Conservation (phyloP, 140 eudicot genomes). For the Cichorium intybus region DNA sequence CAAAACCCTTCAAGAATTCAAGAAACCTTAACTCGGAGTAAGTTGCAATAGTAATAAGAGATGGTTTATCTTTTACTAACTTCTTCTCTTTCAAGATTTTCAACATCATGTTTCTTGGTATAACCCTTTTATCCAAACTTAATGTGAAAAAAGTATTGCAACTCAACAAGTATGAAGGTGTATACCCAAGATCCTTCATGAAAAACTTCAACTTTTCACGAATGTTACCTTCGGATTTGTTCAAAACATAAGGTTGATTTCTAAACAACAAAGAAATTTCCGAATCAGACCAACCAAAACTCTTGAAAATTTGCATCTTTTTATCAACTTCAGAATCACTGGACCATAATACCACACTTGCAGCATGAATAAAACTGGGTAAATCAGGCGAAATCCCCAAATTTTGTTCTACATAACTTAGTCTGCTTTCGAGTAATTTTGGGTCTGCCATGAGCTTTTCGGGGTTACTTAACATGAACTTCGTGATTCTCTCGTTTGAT, state of each 20-base stretch:
- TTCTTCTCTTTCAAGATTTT: constrained; percentile 34
- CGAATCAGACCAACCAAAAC: constrained; percentile 38
- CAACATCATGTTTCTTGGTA: constrained; percentile 34
- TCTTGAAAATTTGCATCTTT: constrained; percentile 22
- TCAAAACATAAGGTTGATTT: constrained; percentile 19
- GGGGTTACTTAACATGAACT: constrained; percentile 14
- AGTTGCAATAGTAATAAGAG: constrained; percentile 8
- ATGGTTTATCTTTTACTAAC: constrained; percentile 12
- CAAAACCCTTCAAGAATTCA: constrained; percentile 24
- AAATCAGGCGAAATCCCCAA: constrained; percentile 27
- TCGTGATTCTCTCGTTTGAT: constrained; percentile 18
- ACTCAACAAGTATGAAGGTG: constrained; percentile 25
- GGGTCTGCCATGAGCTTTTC: constrained; percentile 7
- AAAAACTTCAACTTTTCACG: constrained; percentile 24
- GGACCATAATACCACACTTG: neutral
- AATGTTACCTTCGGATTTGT: constrained; percentile 24
- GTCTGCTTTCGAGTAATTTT: neutral
- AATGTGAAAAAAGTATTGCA: constrained; percentile 17
- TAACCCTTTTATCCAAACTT: constrained; percentile 40
- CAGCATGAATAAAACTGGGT: constrained; percentile 21
- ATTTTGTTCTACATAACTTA: constrained; percentile 23
- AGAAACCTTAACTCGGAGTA: constrained; percentile 22
- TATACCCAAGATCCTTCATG: constrained; percentile 36
- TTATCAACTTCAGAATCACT: constrained; percentile 19
- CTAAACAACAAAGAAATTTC: constrained; percentile 26